Conservation (phyloP, 768 basidiomycete genomes). For the Lentinus tigrinus region DNA sequence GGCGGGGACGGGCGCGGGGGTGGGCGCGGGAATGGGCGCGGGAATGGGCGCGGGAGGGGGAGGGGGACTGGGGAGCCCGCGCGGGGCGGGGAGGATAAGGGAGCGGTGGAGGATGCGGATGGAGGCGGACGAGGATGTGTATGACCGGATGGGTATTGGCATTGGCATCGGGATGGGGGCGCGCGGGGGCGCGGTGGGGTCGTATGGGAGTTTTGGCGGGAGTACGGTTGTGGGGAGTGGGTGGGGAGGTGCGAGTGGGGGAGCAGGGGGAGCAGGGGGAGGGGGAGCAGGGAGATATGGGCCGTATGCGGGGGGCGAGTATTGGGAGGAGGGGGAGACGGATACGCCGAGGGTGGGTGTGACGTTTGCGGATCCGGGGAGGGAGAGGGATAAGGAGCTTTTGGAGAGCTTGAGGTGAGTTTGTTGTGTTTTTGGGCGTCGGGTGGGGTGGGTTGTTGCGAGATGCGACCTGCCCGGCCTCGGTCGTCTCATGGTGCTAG, state of each 20-base stretch:
- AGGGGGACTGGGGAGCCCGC: too few relatives aligned
- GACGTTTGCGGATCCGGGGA: slow-evolving; percentile 35
- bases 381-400: slow-evolving; percentile 54
- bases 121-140: slow-evolving; percentile 18
- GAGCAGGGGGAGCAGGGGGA: not conserved
- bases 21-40: slow-evolving; percentile 4
- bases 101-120: slow-evolving; percentile 20
- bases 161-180: slow-evolving; percentile 16
- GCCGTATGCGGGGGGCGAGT: slow-evolving; percentile 1
- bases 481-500: too few relatives aligned
- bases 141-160: slow-evolving; percentile 8
- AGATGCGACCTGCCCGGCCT: too few relatives aligned
- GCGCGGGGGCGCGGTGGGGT: too few relatives aligned
- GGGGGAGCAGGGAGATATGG: not conserved
- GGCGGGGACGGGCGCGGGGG: not conserved
- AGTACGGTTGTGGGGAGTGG: not conserved
- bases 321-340: slow-evolving; percentile 40
- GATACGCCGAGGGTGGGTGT: slow-evolving; percentile 51
- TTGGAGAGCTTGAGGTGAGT: slow-evolving; percentile 51
- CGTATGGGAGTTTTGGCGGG: too few relatives aligned
- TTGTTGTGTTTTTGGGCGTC: slow-evolving; percentile 10
- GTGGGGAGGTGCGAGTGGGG: not conserved
- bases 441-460: too few relatives aligned
- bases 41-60: too few relatives aligned
- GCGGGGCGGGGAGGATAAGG: slow-evolving; percentile 19